phyloP scores from a whole-genome alignment of 1,139 yeast genomes.

The Eremothecium coryli region DNA sequence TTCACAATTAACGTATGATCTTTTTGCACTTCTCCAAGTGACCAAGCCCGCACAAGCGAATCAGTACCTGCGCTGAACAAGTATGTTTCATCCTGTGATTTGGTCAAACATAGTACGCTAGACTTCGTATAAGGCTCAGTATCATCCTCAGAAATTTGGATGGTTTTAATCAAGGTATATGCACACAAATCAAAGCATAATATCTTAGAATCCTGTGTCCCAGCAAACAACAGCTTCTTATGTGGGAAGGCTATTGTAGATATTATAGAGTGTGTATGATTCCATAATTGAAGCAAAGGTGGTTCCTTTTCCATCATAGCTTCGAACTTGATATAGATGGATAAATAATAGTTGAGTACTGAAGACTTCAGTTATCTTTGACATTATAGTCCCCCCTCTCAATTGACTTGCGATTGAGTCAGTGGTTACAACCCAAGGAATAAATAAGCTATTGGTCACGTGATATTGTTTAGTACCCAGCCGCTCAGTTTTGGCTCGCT shows the following conservation, averaged over 20 bases:
- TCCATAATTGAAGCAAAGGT: slow-evolving; percentile 62
- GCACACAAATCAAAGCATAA: slow-evolving; percentile 61
- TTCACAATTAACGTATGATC: slow-evolving; percentile 22
- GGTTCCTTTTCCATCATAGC: slow-evolving; percentile 12
- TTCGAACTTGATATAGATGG: too few species aligned
- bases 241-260: slow-evolving; percentile 62
- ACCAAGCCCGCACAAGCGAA: slow-evolving; percentile 81
- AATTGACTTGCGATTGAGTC: too few species aligned
- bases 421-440: too few species aligned
- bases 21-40: slow-evolving; percentile 32
- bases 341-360: too few species aligned
- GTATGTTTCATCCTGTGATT: slow-evolving; percentile 48
- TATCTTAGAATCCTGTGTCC: slow-evolving; percentile 87
- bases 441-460: too few species aligned
- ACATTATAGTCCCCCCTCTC: too few species aligned
- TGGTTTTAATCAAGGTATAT: slow-evolving; percentile 36
- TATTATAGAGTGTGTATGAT: slow-evolving; percentile 61
- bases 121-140: slow-evolving; percentile 47
- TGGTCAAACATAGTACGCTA: slow-evolving; percentile 53
- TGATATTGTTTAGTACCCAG: too few species aligned
- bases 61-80: slow-evolving; percentile 87
- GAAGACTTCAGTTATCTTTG: too few species aligned
- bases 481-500: too few species aligned
- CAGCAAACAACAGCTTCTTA: slow-evolving; percentile 62
- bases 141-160: slow-evolving; percentile 22